Base-by-base conservation (phyloP, 805 yeast genomes). In the Saccharomyces mikatae region DNA sequence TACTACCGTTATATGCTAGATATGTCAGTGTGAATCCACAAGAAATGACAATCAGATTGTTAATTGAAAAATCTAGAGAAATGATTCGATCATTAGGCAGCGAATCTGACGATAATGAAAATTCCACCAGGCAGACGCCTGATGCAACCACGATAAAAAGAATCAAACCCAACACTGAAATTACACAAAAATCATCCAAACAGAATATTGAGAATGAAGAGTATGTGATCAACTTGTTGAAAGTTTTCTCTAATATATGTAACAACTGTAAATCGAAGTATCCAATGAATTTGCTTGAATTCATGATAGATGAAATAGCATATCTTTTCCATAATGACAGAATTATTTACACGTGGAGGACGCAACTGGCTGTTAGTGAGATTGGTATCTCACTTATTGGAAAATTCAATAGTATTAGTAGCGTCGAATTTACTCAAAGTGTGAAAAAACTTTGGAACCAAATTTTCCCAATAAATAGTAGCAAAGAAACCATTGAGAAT, bases 311-410 rank as follows among this genome's bases (percentile, higher is more conserved):
- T 10, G 48, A 65, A 41, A 56, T 71, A 52, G 50, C 54, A 4
- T 48, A 54, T 3, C 59, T 75, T 65, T 70, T 66, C 64, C 62
- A 60, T 29, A 56, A 65, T 52, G 48, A 66, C 52, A 52, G 50
- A 24, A 48, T 69, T 32, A 52, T 73, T 1, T 71, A 72, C 51
- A 79, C 88, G 0, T 86, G 92, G 92, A 76, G 86, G 60, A 75
- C 84, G 1, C 81, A 82, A 59, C 55, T 76, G 1, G 74, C 76
- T 1, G 69, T 71, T 21, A 76, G 73, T 58, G 82, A 80, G 51
- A 71, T 74, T 9, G 66, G 80, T 28, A 63, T 52, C 1, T 54
- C 56, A 8, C 32, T 72, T 10, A 51, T 61, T 1, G 58, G 60
- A 2, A 14, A 58, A 44, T 17, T 53, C 61, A 52, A 32, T 14